phyloP scores from a whole-genome alignment of 768 basidiomycete species.

The Tulasnella sp. region DNA sequence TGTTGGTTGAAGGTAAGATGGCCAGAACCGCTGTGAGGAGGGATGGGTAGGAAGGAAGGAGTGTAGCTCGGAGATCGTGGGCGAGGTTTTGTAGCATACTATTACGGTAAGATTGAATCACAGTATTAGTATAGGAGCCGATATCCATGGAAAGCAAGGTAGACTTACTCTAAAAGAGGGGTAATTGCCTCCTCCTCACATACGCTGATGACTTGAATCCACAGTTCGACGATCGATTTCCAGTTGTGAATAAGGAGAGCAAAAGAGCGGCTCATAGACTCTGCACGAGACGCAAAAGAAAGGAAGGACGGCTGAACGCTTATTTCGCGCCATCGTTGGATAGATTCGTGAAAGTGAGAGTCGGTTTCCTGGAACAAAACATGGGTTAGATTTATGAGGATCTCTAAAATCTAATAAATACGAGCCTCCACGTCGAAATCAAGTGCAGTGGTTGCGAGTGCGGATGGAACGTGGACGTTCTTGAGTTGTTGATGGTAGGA shows the following conservation, averaged over 20 bases:
- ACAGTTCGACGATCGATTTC: constrained; percentile 51
- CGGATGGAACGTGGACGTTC: constrained; percentile 59
- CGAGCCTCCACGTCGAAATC: constrained; percentile 43
- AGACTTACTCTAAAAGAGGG: constrained; percentile 63
- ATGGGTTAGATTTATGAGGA: not conserved
- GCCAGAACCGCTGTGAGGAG: constrained; percentile 32
- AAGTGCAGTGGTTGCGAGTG: constrained; percentile 38
- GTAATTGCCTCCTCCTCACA: constrained; percentile 63
- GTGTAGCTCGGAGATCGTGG: constrained; percentile 69
- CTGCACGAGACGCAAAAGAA: constrained; percentile 49
- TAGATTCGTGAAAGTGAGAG: constrained; percentile 64
- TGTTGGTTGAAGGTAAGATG: constrained; percentile 36
- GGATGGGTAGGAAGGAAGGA: constrained; percentile 48
- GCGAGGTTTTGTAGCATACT: constrained; percentile 70
- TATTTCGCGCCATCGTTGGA: constrained; percentile 68
- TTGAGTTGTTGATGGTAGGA: constrained; percentile 58
- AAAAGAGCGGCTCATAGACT: constrained; percentile 58
- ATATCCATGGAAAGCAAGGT: too few relatives aligned
- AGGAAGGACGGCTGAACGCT: constrained; percentile 70
- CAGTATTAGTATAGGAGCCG: not conserved
- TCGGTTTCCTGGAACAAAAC: constrained; percentile 49
- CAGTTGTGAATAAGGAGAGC: constrained; percentile 73
- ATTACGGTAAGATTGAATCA: constrained; percentile 10
- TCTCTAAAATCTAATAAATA: not conserved
- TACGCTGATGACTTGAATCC: constrained; percentile 44